Base-by-base conservation (phyloP, 192 early-diverging fungal genomes). In the Haplosporangium gracile region DNA sequence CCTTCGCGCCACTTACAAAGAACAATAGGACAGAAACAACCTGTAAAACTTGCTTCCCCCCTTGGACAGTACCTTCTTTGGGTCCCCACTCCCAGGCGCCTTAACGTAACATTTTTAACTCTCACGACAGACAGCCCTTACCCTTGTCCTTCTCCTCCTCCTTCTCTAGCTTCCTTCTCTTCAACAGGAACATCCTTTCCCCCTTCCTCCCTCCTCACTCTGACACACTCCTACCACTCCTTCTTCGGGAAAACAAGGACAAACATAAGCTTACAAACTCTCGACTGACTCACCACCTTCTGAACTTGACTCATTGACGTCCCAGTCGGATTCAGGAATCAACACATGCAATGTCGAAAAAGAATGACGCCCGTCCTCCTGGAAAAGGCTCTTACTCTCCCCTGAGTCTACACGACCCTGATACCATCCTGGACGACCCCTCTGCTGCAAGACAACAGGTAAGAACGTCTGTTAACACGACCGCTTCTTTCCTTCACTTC, bases 51-150 rank as follows among this genome's bases (percentile, higher is more conserved):
- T 32, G 0, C n/a, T 7, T 45, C 26, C 45, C 29, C 36, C 55
- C 55, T 6, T 18, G 0, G 38, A 24, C 36, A 26, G n/a, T n/a
- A 8, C 36, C 68, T 18, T 4, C 34, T 36, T 38, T 15, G 68
- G 68, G 4, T 1, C n/a, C n/a, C n/a, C 38, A 18, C 68, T 70
- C 7, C 68, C 32, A 34, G 16, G 18, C 32, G 32, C 68, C 24
- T 0, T n/a, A 42, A 2, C 22, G 26, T 42, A 39, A 43, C 40
- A 10, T 72, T 26, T 34, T 29, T 26, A 39, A 49, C 7, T 0
- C 72, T 73, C 72, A 73, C 34, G 69, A 38, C 40, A 42, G n/a
- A n/a, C n/a, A n/a, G n/a, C 39, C 69, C 69, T 34, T 70, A 70
- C 16, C 26, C 69, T 70, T 36, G 40, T 68, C 18, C 68, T 68